Evolutionary conservation across 805 yeast genomes (phyloP), one percentile per base, ranked within the genome.

Genomic region (Starmerella roubikii): DNA sequence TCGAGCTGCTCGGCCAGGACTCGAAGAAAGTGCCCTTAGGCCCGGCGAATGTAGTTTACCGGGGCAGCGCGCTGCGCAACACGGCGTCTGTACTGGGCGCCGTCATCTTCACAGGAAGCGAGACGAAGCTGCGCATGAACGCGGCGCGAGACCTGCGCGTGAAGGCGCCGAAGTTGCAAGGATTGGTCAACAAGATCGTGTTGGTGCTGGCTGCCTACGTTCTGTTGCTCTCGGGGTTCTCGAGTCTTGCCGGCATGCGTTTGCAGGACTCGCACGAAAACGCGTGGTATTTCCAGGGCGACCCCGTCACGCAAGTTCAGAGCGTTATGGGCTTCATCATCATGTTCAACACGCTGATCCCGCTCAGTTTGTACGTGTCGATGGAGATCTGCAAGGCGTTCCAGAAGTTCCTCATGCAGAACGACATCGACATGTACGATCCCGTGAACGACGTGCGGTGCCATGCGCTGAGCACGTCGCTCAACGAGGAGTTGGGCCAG

Each of bases 271-370:
- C 23, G 17, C 36, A 34, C 25, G 49, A 53, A 19, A 11, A 10
- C 8, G 60, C 62, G 32, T 85, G 96, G 96, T 93, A 86, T 54
- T 57, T 85, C 21, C 60, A 62, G 33, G 72, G 70, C 3, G 67
- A 72, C 50, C 91, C 81, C 48, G 94, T 78, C 0, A 93, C 94
- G 18, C 70, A 74, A 17, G 88, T 93, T 2, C 80, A 94, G 1
- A 82, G 93, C 0, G 68, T 91, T 35, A 86, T 91, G 94, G 85
- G 97, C 2, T 93, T 81, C 59, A 78, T 91, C 46, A 88, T 91
- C 65, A 88, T 91, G 97, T 88, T 79, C 64, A 91, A 91, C 57
- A 91, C 98, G 0, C 70, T 91, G 63, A 91, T 91, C 54, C 98
- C 98, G 0, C 65, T 91, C 24, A 88, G 97, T 0, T 69, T 91